Conservation (phyloP, 2,329 filamentous ascomycete species). For the Trichoderma guizhouense region DNA sequence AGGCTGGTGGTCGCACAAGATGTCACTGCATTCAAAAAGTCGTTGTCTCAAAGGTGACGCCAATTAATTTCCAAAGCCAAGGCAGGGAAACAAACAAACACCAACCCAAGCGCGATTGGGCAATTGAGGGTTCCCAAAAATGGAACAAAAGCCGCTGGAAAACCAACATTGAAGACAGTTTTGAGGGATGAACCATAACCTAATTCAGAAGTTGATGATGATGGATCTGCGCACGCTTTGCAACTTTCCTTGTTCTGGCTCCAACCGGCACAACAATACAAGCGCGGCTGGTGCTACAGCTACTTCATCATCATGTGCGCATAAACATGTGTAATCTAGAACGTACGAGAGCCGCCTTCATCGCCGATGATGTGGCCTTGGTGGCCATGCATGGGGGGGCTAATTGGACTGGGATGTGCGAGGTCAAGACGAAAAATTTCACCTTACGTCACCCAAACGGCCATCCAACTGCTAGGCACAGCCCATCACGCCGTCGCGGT, state of each 20-base stretch:
- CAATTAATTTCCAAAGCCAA: slow-evolving; percentile 8
- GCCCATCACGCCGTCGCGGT: slow-evolving; percentile 2
- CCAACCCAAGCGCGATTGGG: not conserved
- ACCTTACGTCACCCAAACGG: slow-evolving; percentile 9
- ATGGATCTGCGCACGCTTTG: slow-evolving; percentile 6
- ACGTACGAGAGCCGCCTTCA: slow-evolving; percentile 6
- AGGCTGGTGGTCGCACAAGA: slow-evolving; percentile 7
- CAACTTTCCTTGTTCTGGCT: not conserved
- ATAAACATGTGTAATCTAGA: slow-evolving; percentile 9
- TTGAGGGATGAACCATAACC: not conserved
- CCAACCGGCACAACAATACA: not conserved
- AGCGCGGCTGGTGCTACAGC: not conserved
- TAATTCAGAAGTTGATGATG: slow-evolving; percentile 12
- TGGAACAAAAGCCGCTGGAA: not conserved
- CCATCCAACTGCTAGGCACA: slow-evolving; percentile 5
- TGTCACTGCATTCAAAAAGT: not conserved
- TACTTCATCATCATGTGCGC: slow-evolving; percentile 14
- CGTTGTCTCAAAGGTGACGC: not conserved
- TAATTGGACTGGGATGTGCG: not conserved
- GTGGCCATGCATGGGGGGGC: slow-evolving; percentile 7
- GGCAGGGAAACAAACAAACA: slow-evolving; percentile 1
- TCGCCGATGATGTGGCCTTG: slow-evolving; percentile 15
- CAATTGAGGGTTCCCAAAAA: not conserved
- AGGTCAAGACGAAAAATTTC: not conserved
- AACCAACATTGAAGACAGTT: not conserved